Base-by-base conservation (phyloP, 2,329 filamentous ascomycete species). In the Monosporascus sp. region DNA sequence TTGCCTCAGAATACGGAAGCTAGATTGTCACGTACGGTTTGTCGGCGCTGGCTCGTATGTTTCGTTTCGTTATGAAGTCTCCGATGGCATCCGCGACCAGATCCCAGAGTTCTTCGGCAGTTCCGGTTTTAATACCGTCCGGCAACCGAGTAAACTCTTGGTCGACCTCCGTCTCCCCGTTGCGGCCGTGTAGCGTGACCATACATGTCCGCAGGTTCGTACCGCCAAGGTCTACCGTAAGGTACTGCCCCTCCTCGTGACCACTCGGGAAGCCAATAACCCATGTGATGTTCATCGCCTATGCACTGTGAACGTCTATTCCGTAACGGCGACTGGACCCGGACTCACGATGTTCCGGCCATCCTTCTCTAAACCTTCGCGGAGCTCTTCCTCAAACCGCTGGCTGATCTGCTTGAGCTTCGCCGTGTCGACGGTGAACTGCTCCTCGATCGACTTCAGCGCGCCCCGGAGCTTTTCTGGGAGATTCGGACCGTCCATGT, bases 181-280 rank as follows among this genome's bases (percentile, higher is more conserved):
- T 75, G 55, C 87, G 80, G 37, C 82, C 80, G 60, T 37, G 48
- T 18, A 89, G 72, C 54, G 78, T 80, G 60, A 89, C 84, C 66
- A 87, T 84, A 66, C 85, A 89, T 55, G 89, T 84, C 61, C 85
- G 81, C 53, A 89, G 72, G 65, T 89, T 89, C 63, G 85, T 89
- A 56, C 85, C 85, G 49, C 85, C 85, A 78, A 89, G 85, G 63
- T 89, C 85, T 27, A 89, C 73, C 31, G 86, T 84, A n/a, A 89
- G 76, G 69, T 81, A 87, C 6, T 89, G 75, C 47, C 87, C 87
- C 83, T 84, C 60, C 41, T 53, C 52, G n/a, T 39, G 24, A 25
- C 52, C 52, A 7, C 39, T 39, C 17, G 52, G 52, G 6, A 39
- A 18, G 14, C 52, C 52, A 17, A 50, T 14, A 3, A 53, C 52